Evolutionary conservation across 2,329 filamentous ascomycete genomes (phyloP).

Genomic region (Alternaria arborescens): DNA sequence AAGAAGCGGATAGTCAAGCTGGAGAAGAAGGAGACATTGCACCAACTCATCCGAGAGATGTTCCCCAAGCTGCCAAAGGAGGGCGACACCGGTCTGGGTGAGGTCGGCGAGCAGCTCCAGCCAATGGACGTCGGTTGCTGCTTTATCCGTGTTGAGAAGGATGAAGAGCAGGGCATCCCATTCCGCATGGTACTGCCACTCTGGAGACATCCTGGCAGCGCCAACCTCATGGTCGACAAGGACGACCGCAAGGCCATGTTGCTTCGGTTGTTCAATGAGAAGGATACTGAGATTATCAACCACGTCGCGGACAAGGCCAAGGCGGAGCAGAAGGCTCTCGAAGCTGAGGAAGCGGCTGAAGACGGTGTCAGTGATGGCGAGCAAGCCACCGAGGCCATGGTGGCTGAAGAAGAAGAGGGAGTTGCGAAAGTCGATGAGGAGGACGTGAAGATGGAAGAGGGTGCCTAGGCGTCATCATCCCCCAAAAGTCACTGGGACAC

Average conservation of each 20-base stretch:
- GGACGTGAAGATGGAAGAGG: constrained; percentile 13
- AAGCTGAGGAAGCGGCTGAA: constrained; percentile 28
- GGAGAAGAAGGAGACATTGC: constrained; percentile 79
- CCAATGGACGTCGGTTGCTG: constrained; percentile 89
- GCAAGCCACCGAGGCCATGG: constrained; percentile 13
- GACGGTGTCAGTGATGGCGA: constrained; percentile 11
- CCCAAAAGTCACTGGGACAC: background rate
- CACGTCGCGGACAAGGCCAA: constrained; percentile 47
- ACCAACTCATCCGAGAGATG: constrained; percentile 89
- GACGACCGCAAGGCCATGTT: constrained; percentile 94
- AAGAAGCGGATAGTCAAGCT: constrained; percentile 80
- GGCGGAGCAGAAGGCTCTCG: constrained; percentile 28
- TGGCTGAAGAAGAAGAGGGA: constrained; percentile 11
- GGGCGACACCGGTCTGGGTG: constrained; percentile 78
- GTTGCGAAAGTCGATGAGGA: constrained; percentile 12
- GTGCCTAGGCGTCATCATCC: background rate
- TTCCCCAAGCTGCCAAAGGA: constrained; percentile 86
- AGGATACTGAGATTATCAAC: constrained; percentile 73
- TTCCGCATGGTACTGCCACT: constrained; percentile 90
- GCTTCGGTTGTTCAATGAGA: constrained; percentile 88
- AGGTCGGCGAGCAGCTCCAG: constrained; percentile 84
- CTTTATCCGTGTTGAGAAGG: constrained; percentile 83
- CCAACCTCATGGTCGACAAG: constrained; percentile 98
- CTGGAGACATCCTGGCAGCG: constrained; percentile 89
- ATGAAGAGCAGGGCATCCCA: constrained; percentile 68